phyloP scores from a whole-genome alignment of 768 basidiomycete species.

The Boletus rubroflammeus region DNA sequence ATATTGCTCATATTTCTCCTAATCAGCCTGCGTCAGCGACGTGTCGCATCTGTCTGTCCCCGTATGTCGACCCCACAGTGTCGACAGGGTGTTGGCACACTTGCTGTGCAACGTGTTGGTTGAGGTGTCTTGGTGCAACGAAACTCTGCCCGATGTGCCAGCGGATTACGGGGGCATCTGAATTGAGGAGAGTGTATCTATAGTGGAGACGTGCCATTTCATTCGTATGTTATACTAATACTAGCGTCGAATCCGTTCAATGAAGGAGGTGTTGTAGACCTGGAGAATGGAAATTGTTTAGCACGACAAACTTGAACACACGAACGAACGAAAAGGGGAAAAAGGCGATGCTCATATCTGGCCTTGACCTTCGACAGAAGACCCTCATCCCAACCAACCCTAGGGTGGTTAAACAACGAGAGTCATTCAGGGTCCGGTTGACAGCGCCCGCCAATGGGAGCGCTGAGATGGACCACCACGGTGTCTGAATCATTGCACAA shows the following conservation, averaged over 20 bases:
- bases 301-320: neutral
- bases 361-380: conserved; percentile 72
- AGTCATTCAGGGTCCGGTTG: conserved; percentile 25
- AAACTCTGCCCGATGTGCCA: conserved; percentile 87
- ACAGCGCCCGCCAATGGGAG: neutral
- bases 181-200: conserved; percentile 73
- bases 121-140: conserved; percentile 78
- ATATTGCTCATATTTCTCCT: conserved; percentile 20
- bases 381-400: conserved; percentile 45
- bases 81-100: conserved; percentile 89
- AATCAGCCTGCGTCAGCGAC: conserved; percentile 27
- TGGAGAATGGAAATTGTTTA: conserved; percentile 3
- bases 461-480: conserved; percentile 56
- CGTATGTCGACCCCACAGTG: conserved; percentile 72
- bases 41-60: conserved; percentile 79
- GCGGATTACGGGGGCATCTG: conserved; percentile 73
- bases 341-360: conserved; percentile 69
- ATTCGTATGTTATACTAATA: conserved; percentile 1
- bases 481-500: conserved; percentile 52
- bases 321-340: neutral
- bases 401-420: conserved; percentile 44
- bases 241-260: neutral
- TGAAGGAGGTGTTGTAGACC: neutral
- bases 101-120: conserved; percentile 79
- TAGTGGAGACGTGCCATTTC: conserved; percentile 23